Conservation (phyloP, 2,329 filamentous ascomycete species). For the Thelonectria discophora region DNA sequence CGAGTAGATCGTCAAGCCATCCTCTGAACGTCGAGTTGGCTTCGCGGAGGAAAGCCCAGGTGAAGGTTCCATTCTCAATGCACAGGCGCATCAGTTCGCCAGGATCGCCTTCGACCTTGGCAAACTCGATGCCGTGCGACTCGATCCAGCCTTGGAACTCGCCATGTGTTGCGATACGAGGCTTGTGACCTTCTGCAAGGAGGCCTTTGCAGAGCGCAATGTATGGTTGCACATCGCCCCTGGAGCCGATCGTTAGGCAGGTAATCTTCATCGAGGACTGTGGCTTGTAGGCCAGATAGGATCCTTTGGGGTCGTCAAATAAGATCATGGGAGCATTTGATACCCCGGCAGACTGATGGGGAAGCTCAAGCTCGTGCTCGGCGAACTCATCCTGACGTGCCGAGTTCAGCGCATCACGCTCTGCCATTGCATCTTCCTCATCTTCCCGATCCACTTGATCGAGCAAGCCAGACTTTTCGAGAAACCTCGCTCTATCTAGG, state of each 20-base stretch:
- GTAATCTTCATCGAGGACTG: slow-evolving; percentile 81
- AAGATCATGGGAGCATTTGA: slow-evolving; percentile 76
- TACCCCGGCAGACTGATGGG: slow-evolving; percentile 55
- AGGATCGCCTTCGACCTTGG: slow-evolving; percentile 87
- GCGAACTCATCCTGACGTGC: slow-evolving; percentile 68
- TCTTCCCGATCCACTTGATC: slow-evolving; percentile 74
- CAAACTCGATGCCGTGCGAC: slow-evolving; percentile 93
- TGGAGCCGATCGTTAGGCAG: slow-evolving; percentile 93
- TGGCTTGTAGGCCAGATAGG: slow-evolving; percentile 91
- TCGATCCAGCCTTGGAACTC: slow-evolving; percentile 92
- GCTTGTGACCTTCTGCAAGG: slow-evolving; percentile 84
- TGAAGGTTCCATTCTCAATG: slow-evolving; percentile 97
- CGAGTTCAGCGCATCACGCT: slow-evolving; percentile 81
- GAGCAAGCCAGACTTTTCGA: slow-evolving; percentile 74
- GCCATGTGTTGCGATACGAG: slow-evolving; percentile 88
- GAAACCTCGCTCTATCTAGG: slow-evolving; percentile 75
- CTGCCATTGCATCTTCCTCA: slow-evolving; percentile 78
- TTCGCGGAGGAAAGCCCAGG: slow-evolving; percentile 86
- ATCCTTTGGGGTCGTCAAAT: slow-evolving; percentile 89
- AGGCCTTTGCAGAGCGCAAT: slow-evolving; percentile 95
- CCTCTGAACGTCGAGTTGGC: slow-evolving; percentile 87
- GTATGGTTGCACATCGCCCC: slow-evolving; percentile 96
- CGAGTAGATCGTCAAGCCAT: slow-evolving; percentile 92
- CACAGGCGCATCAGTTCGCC: slow-evolving; percentile 95
- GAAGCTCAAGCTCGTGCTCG: slow-evolving; percentile 61